These are phyloP conservation scores for Penicillium fuscoglaucum DNA, from an alignment of 2,329 filamentous ascomycete species.

Conservation along the genomic window DNA sequence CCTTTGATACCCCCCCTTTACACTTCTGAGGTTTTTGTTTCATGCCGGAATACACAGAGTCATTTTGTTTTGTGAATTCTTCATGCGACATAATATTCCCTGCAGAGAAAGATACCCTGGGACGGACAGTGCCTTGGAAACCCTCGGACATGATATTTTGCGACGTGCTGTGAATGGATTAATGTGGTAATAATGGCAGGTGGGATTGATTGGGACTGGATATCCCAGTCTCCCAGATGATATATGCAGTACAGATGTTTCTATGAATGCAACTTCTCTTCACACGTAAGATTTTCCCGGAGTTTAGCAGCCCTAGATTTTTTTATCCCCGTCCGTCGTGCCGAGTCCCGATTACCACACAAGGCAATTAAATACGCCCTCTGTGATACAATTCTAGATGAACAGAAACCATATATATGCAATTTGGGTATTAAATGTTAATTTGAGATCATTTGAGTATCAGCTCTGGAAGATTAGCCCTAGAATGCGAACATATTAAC, in stretches of 20 bases:
- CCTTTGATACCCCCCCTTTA: conserved; percentile 21
- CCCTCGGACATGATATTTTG: not conserved
- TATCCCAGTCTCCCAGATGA: not conserved
- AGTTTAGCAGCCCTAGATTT: not conserved
- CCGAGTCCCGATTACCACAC: not conserved
- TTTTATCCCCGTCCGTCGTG: not conserved
- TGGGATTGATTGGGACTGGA: not conserved
- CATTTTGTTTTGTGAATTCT: not conserved
- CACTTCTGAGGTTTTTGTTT: conserved; percentile 11
- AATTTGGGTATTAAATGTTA: not conserved
- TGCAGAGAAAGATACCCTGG: not conserved
- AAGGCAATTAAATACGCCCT: not conserved
- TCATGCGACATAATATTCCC: conserved; percentile 3
- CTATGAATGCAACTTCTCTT: not conserved
- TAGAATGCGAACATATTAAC: not conserved
- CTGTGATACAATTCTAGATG: not conserved
- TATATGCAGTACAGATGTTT: conserved; percentile 1
- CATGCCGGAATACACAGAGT: conserved; percentile 2
- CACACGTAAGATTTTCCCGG: no score
- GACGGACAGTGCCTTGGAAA: not conserved
- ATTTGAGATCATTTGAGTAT: not conserved
- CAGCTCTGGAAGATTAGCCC: not conserved
- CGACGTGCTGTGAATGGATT: not conserved
- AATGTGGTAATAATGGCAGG: conserved; percentile 7
- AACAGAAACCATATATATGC: not conserved